phyloP scores from a whole-genome alignment of 1,284 basidiomycete genomes.

The Paramarasmius palmivorus region DNA sequence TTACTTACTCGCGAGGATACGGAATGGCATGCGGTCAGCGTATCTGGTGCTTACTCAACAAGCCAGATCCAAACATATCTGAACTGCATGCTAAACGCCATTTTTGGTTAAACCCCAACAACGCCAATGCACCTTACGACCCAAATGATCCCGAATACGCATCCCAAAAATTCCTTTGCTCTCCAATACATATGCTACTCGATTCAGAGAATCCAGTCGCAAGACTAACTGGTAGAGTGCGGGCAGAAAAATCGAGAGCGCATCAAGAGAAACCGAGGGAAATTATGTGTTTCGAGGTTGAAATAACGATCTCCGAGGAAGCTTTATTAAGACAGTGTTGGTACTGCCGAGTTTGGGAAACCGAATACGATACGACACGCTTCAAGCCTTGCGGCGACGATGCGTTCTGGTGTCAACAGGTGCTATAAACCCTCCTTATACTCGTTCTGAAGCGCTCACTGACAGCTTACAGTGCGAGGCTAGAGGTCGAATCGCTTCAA shows the following conservation, averaged over 20 bases:
- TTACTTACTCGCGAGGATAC: not conserved
- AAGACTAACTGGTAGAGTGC: not conserved
- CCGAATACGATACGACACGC: not conserved
- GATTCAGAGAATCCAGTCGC: not conserved
- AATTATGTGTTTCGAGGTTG: not conserved
- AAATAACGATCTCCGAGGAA: not conserved
- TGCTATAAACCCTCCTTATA: too few relatives aligned
- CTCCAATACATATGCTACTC: not conserved
- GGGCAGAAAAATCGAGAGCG: not conserved
- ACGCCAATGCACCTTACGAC: too few relatives aligned
- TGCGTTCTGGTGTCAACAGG: not conserved
- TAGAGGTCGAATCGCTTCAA: not conserved
- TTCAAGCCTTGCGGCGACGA: not conserved
- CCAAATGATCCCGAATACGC: too few relatives aligned
- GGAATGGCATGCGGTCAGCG: not conserved
- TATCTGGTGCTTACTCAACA: not conserved
- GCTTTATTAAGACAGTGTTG: not conserved
- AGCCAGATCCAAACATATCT: not conserved
- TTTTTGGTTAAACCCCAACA: too few relatives aligned
- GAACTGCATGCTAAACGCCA: too few relatives aligned
- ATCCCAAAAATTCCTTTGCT: too few relatives aligned
- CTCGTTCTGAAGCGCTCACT: not conserved
- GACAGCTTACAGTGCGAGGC: not conserved
- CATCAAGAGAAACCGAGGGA: not conserved
- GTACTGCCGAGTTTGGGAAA: not conserved